Evolutionary conservation across 257 asterid genomes (phyloP), one percentile per base, ranked within the genome.

Genomic region (Solanum bulbocastanum): DNA sequence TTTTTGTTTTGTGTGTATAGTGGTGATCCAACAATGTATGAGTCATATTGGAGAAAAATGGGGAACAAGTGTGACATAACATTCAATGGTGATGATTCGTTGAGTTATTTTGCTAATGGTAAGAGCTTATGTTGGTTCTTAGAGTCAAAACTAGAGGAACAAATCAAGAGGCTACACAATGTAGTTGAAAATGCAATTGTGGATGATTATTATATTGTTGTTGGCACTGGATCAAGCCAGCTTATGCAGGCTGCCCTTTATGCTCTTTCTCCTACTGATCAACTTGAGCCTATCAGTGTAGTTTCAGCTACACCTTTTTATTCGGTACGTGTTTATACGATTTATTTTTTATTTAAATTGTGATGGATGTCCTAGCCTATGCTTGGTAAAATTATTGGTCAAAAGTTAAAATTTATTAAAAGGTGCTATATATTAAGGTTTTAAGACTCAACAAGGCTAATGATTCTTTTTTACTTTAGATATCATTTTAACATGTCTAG

Each of bases 161-260:
- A 90, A 73, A 94, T 96, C 37, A 93, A 49, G 81, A 90, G 49
- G 66, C 58, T 95, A 37, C 98, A 96, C 87, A 15, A 39, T 1
- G 87, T 73, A 2, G 97, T 93, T 2, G 96, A 95, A 4, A 96
- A 96, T 85, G 99, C 97, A 6, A 18, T 87, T 8, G 90, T 88
- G 2, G 95, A 94, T 4, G 93, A 87, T 69, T 89, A 93, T 9
- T 89, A 89, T 79, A 69, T 95, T 23, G 87, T 96, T 0, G 95
- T 95, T 0, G 98, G 98, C 25, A 94, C 93, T 1, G 98, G 98
- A 10, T 96, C 98, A 3, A 96, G 99, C 88, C 98, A 96, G 88
- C 95, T 96, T 16, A 88, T 96, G 74, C 88, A 89, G 11, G 99
- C 99, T 3, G 94, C 93, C 5, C 69, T 94, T 2, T 96, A 89